Base-by-base conservation (phyloP, 2,329 filamentous ascomycete genomes). In the Sporothrix humicola region DNA sequence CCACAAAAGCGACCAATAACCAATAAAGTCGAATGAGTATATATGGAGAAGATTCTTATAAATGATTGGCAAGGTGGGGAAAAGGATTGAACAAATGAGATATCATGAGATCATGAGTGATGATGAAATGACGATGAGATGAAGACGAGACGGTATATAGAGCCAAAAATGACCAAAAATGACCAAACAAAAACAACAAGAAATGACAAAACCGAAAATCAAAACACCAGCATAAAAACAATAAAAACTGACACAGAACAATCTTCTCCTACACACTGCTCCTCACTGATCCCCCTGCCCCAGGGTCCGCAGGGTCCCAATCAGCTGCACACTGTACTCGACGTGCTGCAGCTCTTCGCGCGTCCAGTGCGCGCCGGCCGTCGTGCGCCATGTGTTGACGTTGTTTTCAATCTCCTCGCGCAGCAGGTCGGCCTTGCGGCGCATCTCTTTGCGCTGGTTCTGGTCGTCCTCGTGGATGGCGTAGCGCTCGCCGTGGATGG, bases 391-490 rank as follows among this genome's bases (percentile, higher is more conserved):
- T 0, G 48, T 69, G 42, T 9, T 12, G 10, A 75, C 58, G 46
- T 50, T 70, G 56, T 69, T 26, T 42, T 75, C 73, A 23, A 75
- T 73, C 23, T 74, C 74, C 15, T 26, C 52, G 68, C 73, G 68
- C 70, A 75, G 69, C 20, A 73, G 31, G 23, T 76, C 69, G 3
- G 69, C 72, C 71, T 71, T 69, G 61, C 26, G 31, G 17, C 72
- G 75, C 58, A 48, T 46, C n/a, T 42, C 23, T 7, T 15, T 23
- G 48, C 72, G 63, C 61, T 31, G 20, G 15, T 8, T n/a, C 52
- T 50, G 12, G 59, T 72, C 65, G 26, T 68, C 69, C 12, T 68
- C 23, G 65, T 75, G n/a, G 13, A 50, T 13, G 65, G 73, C 71
- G 46, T 70, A 75, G 44, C 74, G 72, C n/a, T 68, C 44, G 54